Evolutionary conservation across 2,329 filamentous ascomycete genomes (phyloP), one percentile per base, ranked within the genome.

Genomic region (Nakataea oryzae): DNA sequence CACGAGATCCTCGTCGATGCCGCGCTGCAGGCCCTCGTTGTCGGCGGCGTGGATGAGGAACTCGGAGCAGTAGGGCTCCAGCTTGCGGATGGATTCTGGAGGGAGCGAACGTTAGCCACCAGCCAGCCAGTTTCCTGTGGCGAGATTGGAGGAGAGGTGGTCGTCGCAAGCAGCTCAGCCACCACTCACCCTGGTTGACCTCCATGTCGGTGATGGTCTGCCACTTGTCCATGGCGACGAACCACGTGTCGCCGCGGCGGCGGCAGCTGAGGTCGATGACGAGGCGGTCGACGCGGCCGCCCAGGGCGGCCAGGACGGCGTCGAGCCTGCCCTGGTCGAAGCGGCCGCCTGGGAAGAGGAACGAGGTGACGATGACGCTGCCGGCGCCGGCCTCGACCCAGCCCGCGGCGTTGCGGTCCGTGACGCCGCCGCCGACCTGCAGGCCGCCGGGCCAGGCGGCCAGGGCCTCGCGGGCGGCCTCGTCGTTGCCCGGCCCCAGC

Each of bases 201-300:
- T 97, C 91, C 86, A 96, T 96, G 70, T 97, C 91, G 1, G 95
- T 97, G 62, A 97, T 88, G 1, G 91, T 96, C 80, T 97, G 95
- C 95, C 95, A 99, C 74, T 96, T 96, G 75, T 99, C 91, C 88
- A 96, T 99, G 62, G 95, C 93, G n/a, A 99, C 95, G 70, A 90
- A 92, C 95, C 95, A 99, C 54, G 79, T 87, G 62, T 87, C 80
- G 29, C 32, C 50, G 6, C 55, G 57, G 7, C 87, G 82, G 60
- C 95, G 86, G 72, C 95, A 99, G 75, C 92, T 96, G 28, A 99
- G 83, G 72, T 99, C 95, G 72, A 99, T 93, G 67, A 99, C 93
- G 59, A 99, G 85, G 75, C 90, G 95, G 59, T 80, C 77, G 72
- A 81, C 91, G 72, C 96, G 88, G 61, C 87, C 86, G 29, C 81